These are phyloP conservation scores for Nannizziopsis arthrosporioides DNA, from an alignment of 2,329 filamentous ascomycete genomes.

Conservation along the genomic window DNA sequence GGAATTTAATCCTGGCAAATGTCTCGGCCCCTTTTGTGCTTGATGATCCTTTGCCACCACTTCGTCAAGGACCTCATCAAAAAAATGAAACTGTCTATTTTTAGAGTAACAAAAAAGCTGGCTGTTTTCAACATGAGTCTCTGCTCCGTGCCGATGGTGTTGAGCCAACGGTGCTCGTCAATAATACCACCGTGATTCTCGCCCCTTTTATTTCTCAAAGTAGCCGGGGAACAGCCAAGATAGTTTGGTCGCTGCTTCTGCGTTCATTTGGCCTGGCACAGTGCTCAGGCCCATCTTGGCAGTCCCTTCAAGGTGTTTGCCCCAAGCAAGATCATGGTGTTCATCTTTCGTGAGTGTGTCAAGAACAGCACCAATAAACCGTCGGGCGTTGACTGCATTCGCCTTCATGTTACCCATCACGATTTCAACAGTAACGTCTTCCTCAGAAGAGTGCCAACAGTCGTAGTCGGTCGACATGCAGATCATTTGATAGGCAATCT, in stretches of 20 bases:
- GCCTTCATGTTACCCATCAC: constrained; percentile 94
- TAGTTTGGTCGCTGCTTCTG: constrained; percentile 66
- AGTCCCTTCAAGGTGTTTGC: constrained; percentile 67
- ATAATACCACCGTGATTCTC: background rate
- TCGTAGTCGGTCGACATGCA: constrained; percentile 99
- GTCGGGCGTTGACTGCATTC: constrained; percentile 76
- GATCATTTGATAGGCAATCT: constrained; percentile 95
- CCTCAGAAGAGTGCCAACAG: constrained; percentile 72
- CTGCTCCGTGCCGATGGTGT: background rate
- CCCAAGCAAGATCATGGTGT: constrained; percentile 61
- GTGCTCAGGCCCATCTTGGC: constrained; percentile 78
- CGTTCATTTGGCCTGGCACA: constrained; percentile 58
- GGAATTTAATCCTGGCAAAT: too few species aligned
- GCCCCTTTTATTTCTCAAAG: constrained; percentile 31
- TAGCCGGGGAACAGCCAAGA: constrained; percentile 82
- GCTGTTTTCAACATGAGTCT: too few species aligned
- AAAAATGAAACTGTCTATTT: too few species aligned
- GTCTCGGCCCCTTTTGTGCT: too few species aligned
- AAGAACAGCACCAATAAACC: constrained; percentile 67
- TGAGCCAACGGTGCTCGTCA: background rate
- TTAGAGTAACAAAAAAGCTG: too few species aligned
- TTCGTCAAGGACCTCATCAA: too few species aligned
- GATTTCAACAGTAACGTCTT: constrained; percentile 85
- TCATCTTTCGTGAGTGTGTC: constrained; percentile 72
- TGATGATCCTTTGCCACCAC: too few species aligned